These are phyloP conservation scores for Endocarpon pusillum DNA, from an alignment of 495 filamentous ascomycete genomes.

Conservation along the genomic window DNA sequence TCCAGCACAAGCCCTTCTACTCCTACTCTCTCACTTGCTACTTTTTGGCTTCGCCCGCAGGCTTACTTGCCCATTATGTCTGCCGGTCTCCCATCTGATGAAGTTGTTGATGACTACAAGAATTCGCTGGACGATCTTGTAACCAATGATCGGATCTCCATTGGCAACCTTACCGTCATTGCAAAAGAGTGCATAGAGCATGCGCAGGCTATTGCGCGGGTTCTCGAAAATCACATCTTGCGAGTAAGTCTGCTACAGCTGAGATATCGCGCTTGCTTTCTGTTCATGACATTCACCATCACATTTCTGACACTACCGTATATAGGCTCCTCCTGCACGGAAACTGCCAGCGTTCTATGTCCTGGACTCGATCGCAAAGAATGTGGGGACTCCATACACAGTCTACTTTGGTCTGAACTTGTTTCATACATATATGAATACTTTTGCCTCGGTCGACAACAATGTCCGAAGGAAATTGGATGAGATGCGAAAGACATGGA, in stretches of 20 bases:
- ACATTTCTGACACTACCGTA: conserved; percentile 5
- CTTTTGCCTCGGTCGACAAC: conserved; percentile 73
- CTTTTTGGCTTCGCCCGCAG: conserved; percentile 3
- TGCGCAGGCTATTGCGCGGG: conserved; percentile 76
- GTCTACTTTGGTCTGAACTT: conserved; percentile 83
- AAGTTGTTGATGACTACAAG: conserved; percentile 89
- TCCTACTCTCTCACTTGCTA: no score
- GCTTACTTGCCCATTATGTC: conserved; percentile 44
- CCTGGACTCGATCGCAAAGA: conserved; percentile 95
- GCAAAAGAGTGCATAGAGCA: conserved; percentile 92
- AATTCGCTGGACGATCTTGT: conserved; percentile 82
- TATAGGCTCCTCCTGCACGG: conserved; percentile 63
- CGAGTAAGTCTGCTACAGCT: conserved; percentile 49
- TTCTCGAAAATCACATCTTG: conserved; percentile 80
- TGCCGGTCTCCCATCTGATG: conserved; percentile 53
- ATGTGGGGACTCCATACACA: conserved; percentile 93
- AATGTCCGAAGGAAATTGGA: conserved; percentile 77
- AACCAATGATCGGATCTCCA: conserved; percentile 77
- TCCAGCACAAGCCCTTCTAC: no score
- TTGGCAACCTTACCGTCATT: conserved; percentile 88
- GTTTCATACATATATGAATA: conserved; percentile 88
- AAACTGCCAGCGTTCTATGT: conserved; percentile 95
- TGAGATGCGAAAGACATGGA: conserved; percentile 97
- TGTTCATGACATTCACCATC: conserved; percentile 6
- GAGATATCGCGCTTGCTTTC: no score